Conservation (phyloP, 1,139 yeast genomes). For the Kodamaea sp. region DNA sequence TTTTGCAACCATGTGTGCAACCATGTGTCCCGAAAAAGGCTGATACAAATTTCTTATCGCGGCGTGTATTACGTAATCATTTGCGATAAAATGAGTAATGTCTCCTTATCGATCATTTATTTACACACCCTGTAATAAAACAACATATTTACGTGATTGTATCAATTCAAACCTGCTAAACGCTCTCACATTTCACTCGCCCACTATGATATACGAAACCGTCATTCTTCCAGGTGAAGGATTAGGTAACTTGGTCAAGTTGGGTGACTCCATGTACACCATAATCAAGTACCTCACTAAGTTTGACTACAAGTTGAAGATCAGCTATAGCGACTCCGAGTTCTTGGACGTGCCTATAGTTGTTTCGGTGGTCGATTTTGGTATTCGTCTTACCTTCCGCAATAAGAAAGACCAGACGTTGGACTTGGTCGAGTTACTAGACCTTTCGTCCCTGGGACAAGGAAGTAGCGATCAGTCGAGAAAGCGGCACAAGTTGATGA, state of each 20-base stretch:
- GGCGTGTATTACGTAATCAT: too few relatives aligned
- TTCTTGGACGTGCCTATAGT: slow-evolving; percentile 34
- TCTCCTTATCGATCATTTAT: too few relatives aligned
- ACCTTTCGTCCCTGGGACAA: slow-evolving; percentile 15
- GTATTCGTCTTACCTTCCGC: slow-evolving; percentile 45
- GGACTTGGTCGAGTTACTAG: slow-evolving; percentile 46
- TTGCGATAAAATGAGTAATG: too few relatives aligned
- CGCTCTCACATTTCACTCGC: too few relatives aligned
- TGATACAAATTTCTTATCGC: too few relatives aligned
- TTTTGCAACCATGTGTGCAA: too few relatives aligned
- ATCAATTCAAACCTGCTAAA: too few relatives aligned
- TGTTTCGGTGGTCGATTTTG: slow-evolving; percentile 29
- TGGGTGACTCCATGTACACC: slow-evolving; percentile 30
- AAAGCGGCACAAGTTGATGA: slow-evolving; percentile 14
- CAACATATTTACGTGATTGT: too few relatives aligned
- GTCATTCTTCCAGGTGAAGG: slow-evolving; percentile 38
- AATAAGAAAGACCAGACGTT: slow-evolving; percentile 40
- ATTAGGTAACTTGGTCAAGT: slow-evolving; percentile 27
- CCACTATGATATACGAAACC: slow-evolving; percentile 25
- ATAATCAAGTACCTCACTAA: slow-evolving; percentile 26
- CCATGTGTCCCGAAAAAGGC: too few relatives aligned
- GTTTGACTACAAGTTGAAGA: slow-evolving; percentile 23
- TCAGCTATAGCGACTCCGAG: slow-evolving; percentile 16
- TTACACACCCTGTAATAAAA: too few relatives aligned
- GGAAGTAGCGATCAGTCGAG: background rate